Conservation (phyloP, 805 yeast genomes). For the Blastobotrys peoriensis region DNA sequence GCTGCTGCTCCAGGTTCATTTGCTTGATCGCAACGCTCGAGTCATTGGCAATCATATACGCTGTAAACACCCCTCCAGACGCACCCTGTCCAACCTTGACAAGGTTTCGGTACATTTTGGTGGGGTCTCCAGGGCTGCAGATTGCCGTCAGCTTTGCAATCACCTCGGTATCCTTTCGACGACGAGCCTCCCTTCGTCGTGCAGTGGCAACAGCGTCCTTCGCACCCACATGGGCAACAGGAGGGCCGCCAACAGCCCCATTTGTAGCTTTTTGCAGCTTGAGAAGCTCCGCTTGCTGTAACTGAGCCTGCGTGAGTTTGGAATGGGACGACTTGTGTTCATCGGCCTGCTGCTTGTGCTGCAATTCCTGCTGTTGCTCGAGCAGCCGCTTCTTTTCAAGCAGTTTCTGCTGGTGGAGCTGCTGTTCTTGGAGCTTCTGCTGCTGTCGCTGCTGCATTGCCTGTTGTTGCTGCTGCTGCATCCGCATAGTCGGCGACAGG, state of each 20-base stretch:
- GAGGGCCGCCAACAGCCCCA: conserved; percentile 21
- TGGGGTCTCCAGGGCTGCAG: conserved; percentile 83
- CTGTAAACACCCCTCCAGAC: conserved; percentile 85
- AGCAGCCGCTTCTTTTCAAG: conserved; percentile 21
- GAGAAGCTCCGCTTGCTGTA: conserved; percentile 22
- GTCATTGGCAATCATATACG: conserved; percentile 52
- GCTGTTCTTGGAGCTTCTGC: conserved; percentile 16
- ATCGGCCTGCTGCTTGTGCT: conserved; percentile 5
- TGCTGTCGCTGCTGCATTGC: conserved; percentile 21
- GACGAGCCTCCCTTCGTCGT: conserved; percentile 68
- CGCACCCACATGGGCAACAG: conserved; percentile 9
- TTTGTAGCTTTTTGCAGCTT: conserved; percentile 24
- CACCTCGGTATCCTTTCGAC: conserved; percentile 63
- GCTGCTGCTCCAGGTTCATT: conserved; percentile 87
- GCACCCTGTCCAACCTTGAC: conserved; percentile 86
- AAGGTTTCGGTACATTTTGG: conserved; percentile 52
- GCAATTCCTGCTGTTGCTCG: conserved; percentile 21
- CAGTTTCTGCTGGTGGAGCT: conserved; percentile 14
- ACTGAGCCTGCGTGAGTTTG: not conserved
- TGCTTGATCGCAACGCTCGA: conserved; percentile 92
- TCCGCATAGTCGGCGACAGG: conserved; percentile 23
- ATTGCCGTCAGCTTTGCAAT: conserved; percentile 65
- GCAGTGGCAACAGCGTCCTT: conserved; percentile 23
- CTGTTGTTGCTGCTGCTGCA: conserved; percentile 29
- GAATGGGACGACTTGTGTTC: not conserved